Evolutionary conservation across 495 filamentous ascomycete species (phyloP).

Genomic region (Podospora fimiseda): DNA sequence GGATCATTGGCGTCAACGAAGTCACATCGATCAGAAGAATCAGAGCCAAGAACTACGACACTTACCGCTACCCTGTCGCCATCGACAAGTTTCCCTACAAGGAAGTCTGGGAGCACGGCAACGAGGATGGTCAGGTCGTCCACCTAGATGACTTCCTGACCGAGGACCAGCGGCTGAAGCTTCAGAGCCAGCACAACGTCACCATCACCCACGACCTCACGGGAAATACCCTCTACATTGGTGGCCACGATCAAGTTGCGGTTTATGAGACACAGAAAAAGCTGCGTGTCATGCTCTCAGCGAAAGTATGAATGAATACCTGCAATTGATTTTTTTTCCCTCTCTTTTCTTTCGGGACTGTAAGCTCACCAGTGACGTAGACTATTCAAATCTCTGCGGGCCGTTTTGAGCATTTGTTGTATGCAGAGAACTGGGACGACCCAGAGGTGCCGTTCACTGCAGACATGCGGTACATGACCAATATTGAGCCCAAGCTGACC

Average conservation of each 20-base stretch:
- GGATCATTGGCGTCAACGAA: not conserved
- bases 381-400: not conserved
- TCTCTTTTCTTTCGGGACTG: not conserved
- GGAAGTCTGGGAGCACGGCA: slow-evolving; percentile 17
- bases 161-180: slow-evolving; percentile 7
- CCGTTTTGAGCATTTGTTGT: slow-evolving; percentile 25
- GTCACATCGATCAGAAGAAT: not conserved
- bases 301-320: slow-evolving; percentile 25
- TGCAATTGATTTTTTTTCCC: not conserved
- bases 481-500: slow-evolving; percentile 18
- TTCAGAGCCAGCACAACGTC: slow-evolving; percentile 24
- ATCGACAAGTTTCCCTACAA: slow-evolving; percentile 4
- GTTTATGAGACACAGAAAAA: slow-evolving; percentile 25
- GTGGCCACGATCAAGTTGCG: slow-evolving; percentile 14
- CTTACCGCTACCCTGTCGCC: not conserved
- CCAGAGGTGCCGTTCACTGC: slow-evolving; percentile 1
- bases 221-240: slow-evolving; percentile 31
- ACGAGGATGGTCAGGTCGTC: slow-evolving; percentile 3
- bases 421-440: slow-evolving; percentile 29
- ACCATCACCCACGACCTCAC: slow-evolving; percentile 17
- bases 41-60: not conserved
- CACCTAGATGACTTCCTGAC: slow-evolving; percentile 16
- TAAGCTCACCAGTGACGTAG: not conserved
- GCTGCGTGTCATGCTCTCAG: slow-evolving; percentile 29
- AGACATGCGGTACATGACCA: slow-evolving; percentile 26